Evolutionary conservation across 768 basidiomycete genomes (phyloP), one percentile per base, ranked within the genome.

Genomic region (Trametes coccinea): DNA sequence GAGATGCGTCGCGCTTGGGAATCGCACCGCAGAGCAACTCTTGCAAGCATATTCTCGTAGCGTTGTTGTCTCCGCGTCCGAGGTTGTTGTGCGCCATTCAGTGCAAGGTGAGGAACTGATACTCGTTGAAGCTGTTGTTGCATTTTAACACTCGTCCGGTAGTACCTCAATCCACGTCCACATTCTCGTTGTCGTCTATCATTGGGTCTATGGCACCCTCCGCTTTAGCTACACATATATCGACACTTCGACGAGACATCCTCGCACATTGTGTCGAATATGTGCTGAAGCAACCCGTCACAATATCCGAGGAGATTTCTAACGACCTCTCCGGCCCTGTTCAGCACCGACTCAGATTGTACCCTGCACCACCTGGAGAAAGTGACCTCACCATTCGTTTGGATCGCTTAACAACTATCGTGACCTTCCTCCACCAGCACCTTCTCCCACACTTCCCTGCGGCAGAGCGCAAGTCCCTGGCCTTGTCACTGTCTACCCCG

Each of bases 21-120:
- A 67, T 57, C 82, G 82, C 40, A 73, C 84, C 6, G 85, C 90
- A 69, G 92, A 92, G 62, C 85, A 90, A 67, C 77, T 93, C 27
- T 82, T 79, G 64, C 85, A 90, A 49, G 87, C 87, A 2, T 92
- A 84, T 68, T 72, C 82, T 22, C 80, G 84, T 67, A 80, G 87
- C 67, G 72, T 92, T 29, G 68, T 78, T 2, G 70, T 89, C 31
- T 79, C 80, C 29, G 74, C 82, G 3, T 77, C 77, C 14, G 78
- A 80, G 61, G 66, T 91, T 31, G 72, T 74, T 31, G 78, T 92
- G 53, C 77, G 75, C 55, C 74, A 82, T 11, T 77, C 78, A 30
- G 79, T 89, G n/a, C 80, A 73, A 64, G 78, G 82, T 78, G 43
- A 30, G 77, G 22, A 29, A 10, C 17, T 27, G 16, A 17, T n/a